Evolutionary conservation across 331 rosid species (phyloP).

Genomic region (Quercus phellos): DNA sequence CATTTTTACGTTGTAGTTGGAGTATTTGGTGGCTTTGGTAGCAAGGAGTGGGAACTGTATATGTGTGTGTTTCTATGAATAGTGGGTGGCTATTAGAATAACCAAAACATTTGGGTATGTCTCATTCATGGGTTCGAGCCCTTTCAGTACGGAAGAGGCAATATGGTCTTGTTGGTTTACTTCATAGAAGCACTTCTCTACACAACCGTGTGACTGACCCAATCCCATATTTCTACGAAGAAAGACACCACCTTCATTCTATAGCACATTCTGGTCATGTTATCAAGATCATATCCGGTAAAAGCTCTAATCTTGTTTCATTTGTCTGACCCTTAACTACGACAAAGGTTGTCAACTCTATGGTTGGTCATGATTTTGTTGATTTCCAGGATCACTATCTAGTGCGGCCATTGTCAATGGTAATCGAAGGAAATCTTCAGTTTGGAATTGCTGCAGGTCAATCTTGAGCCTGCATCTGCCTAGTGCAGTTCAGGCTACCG

Average conservation of each 20-base stretch:
- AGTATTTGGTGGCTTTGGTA: background rate
- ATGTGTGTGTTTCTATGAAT: background rate
- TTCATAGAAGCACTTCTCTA: background rate
- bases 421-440: background rate
- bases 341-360: background rate
- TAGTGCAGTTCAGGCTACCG: background rate
- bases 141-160: slow-evolving; percentile 21
- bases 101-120: slow-evolving; percentile 24
- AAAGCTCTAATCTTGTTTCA: background rate
- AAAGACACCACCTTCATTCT: background rate
- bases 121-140: slow-evolving; percentile 32
- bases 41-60: background rate
- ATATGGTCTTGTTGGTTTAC: slow-evolving; percentile 7
- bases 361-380: background rate
- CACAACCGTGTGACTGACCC: background rate
- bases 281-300: background rate
- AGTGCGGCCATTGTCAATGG: background rate
- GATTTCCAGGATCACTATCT: background rate
- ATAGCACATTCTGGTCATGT: background rate
- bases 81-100: background rate
- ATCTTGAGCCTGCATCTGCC: slow-evolving; percentile 8
- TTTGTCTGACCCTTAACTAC: background rate
- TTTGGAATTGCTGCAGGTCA: slow-evolving; percentile 10
- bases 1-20: background rate
- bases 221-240: background rate